These are phyloP conservation scores for Linum lewisii DNA, from an alignment of 345 rosid genomes.

Conservation along the genomic window DNA sequence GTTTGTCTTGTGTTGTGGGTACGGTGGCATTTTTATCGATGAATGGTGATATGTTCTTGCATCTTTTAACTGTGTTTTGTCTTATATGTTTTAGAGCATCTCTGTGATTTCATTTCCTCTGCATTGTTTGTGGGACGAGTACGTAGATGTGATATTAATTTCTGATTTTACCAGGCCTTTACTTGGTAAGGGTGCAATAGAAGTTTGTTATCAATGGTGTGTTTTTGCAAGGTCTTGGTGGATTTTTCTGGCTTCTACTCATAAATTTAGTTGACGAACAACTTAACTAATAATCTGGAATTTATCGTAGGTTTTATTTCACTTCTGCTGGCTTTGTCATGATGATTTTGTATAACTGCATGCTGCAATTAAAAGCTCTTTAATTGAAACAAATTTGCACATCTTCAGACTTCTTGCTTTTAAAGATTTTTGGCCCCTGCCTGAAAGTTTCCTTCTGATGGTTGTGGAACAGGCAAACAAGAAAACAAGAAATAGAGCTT, in stretches of 20 bases:
- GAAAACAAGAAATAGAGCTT: slow-evolving; percentile 90
- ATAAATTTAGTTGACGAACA: background rate
- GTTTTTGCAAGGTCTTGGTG: background rate
- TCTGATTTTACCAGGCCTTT: background rate
- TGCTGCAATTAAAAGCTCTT: too few relatives aligned
- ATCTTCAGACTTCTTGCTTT: background rate
- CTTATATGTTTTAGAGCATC: background rate
- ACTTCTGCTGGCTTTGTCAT: too few relatives aligned
- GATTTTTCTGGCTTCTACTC: background rate
- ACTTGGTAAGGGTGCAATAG: background rate
- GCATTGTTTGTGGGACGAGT: background rate
- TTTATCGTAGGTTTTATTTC: too few relatives aligned
- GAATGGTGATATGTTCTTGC: too few relatives aligned
- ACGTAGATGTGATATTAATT: background rate
- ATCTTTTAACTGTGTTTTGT: too few relatives aligned
- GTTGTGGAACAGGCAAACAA: slow-evolving; percentile 55
- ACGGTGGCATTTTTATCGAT: too few relatives aligned
- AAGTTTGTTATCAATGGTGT: background rate
- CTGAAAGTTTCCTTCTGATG: background rate
- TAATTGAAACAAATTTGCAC: too few relatives aligned
- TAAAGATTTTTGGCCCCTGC: background rate
- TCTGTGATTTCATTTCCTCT: background rate
- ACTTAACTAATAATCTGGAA: background rate
- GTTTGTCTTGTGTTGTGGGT: background rate
- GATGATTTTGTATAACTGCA: too few relatives aligned